phyloP scores from a whole-genome alignment of 495 filamentous ascomycete genomes.

The Tuber umbilicatum region DNA sequence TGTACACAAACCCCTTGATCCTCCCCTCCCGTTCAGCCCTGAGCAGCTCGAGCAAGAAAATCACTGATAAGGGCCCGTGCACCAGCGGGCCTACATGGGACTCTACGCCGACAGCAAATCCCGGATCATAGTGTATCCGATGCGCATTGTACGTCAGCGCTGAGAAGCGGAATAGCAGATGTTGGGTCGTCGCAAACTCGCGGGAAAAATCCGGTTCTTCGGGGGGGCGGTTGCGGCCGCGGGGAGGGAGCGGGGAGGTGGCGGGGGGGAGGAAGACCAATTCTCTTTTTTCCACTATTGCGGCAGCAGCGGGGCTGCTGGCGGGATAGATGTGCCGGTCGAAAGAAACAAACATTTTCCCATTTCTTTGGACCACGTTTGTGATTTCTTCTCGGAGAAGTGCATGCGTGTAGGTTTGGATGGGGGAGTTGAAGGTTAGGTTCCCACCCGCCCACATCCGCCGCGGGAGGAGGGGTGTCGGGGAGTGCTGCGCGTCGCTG shows the following conservation, averaged over 20 bases:
- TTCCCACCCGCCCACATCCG: slow-evolving; percentile 77
- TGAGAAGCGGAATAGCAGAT: slow-evolving; percentile 65
- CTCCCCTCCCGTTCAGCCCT: slow-evolving; percentile 34
- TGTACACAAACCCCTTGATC: slow-evolving; percentile 61
- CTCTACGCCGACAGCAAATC: slow-evolving; percentile 63
- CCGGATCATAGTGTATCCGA: slow-evolving; percentile 63
- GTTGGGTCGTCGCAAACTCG: slow-evolving; percentile 54
- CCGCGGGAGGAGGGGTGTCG: slow-evolving; percentile 56
- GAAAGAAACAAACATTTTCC: slow-evolving; percentile 35
- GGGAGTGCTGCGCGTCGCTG: slow-evolving; percentile 63
- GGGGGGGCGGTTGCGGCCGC: slow-evolving; percentile 19
- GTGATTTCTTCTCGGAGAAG: slow-evolving; percentile 28
- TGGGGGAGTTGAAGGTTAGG: slow-evolving; percentile 41
- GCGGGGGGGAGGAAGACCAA: slow-evolving; percentile 38
- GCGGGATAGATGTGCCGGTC: slow-evolving; percentile 29
- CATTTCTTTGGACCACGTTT: slow-evolving; percentile 19
- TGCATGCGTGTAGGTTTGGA: slow-evolving; percentile 7
- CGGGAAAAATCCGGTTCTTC: slow-evolving; percentile 54
- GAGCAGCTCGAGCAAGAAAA: slow-evolving; percentile 63
- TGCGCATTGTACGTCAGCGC: slow-evolving; percentile 68
- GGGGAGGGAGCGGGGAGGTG: background rate
- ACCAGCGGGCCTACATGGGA: slow-evolving; percentile 69
- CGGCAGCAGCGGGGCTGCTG: slow-evolving; percentile 21
- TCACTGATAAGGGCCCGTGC: slow-evolving; percentile 77
- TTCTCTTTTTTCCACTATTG: slow-evolving; percentile 41